phyloP scores from a whole-genome alignment of 139 green algal species.

The Chlamydomonas sp. region DNA sequence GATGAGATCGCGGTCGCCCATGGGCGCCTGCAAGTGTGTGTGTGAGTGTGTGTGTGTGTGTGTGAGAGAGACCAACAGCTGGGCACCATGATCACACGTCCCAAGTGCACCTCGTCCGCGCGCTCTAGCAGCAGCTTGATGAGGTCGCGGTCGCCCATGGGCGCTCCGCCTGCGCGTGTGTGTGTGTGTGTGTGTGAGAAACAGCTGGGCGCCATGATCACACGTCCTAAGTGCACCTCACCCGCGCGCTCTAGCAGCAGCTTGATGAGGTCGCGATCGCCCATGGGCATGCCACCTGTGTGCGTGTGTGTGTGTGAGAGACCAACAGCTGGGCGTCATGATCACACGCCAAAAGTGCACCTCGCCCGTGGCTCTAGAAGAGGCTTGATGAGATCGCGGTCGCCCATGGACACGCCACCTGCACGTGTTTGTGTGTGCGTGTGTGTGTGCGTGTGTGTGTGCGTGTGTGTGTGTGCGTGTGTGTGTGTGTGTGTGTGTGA shows the following conservation, averaged over 20 bases:
- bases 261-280: constrained; percentile 90
- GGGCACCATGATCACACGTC: constrained; percentile 89
- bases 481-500: constrained; percentile 69
- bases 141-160: constrained; percentile 91
- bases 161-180: constrained; percentile 79
- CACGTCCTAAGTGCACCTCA: constrained; percentile 82
- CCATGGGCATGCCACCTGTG: constrained; percentile 94
- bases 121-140: constrained; percentile 87
- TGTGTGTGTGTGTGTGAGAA: background rate
- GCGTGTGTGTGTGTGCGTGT: background rate
- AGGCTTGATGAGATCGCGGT: constrained; percentile 90
- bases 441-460: background rate
- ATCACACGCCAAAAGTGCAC: constrained; percentile 84
- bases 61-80: too few species aligned
- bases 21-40: too few species aligned
- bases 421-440: constrained; percentile 3
- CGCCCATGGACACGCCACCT: constrained; percentile 95
- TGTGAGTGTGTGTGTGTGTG: too few species aligned
- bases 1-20: constrained; percentile 88
- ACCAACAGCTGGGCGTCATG: constrained; percentile 99
- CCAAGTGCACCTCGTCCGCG: constrained; percentile 84
- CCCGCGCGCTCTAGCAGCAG: constrained; percentile 77
- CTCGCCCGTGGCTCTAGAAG: constrained; percentile 71
- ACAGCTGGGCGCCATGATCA: constrained; percentile 95
- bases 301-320: background rate